Base-by-base conservation (phyloP, 2,329 filamentous ascomycete genomes). In the Parastagonospora nodorum region DNA sequence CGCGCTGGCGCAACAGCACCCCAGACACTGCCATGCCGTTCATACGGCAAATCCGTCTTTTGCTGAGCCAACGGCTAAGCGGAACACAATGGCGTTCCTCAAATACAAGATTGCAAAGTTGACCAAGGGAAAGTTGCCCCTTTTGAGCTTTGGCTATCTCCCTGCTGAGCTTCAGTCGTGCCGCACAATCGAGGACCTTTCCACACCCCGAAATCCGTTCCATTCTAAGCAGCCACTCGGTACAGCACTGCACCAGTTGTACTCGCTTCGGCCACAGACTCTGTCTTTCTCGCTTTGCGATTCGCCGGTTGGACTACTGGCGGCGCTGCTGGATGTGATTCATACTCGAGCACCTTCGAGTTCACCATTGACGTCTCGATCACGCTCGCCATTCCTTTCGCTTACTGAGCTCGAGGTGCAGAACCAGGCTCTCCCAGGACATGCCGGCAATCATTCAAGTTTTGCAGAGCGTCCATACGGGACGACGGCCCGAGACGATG, bases 1-100 rank as follows among this genome's bases (percentile, higher is more conserved):
- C 10, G 65, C 72, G 12, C 66, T 89, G 8, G 81, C 82, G 1
- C 68, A 78, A 6, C 67, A 73, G 7, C 76, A 83, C 50, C 53
- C 74, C 0, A 67, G 77, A 12, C 80, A 78, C 31, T 88, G 85
- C 60, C 58, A 85, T 4, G 86, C 83, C 0, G 76, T 82, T 1
- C 84, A 88, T 67, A 78, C 88, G 4, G 78, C 86, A 36, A 82
- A 82, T 9, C 85, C 86, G 2, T 76, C 80, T 0, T 72, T 88
- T 10, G 66, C 67, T 1, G 66, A 76, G 30, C 86, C 86, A 2
- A 80, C 61, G 8, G 56, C 79, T 1, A 69, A 72, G 14, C 67
- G 69, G 2, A 75, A 77, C 1, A 77, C 79, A 0, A 50, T 78
- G 19, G 77, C 76, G 24, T 87, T 81, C 78, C 56, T 79, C 8